phyloP scores from a whole-genome alignment of 352 stramenopile species.

The Phytophthora meadii region DNA sequence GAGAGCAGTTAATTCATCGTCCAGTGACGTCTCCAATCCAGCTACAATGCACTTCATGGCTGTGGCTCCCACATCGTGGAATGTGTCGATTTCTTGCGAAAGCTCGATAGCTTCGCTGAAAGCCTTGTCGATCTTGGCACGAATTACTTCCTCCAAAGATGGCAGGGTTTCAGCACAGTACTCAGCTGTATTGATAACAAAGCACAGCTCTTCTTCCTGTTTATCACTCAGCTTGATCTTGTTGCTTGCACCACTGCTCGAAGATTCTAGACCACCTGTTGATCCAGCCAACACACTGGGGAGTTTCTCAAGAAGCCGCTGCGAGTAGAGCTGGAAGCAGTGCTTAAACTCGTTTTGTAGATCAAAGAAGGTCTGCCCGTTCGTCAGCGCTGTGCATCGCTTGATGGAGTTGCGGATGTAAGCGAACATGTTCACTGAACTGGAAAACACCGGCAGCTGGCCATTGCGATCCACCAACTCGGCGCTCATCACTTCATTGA shows the following conservation, averaged over 20 bases:
- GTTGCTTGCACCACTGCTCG: conserved; percentile 20
- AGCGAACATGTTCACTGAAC: conserved; percentile 97
- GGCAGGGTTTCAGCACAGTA: conserved; percentile 98
- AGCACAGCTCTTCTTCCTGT: conserved; percentile 96
- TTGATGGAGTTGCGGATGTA: conserved; percentile 99
- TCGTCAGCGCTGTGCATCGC: conserved; percentile 96
- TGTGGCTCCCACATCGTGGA: conserved; percentile 95
- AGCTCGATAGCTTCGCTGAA: conserved; percentile 95
- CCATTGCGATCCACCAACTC: conserved; percentile 96
- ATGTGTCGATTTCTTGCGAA: conserved; percentile 93
- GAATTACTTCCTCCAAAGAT: conserved; percentile 97
- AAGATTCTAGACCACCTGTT: conserved; percentile 29
- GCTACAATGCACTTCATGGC: conserved; percentile 96
- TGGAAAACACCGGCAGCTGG: conserved; percentile 96
- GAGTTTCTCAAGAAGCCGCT: conserved; percentile 77
- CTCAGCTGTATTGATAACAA: conserved; percentile 98
- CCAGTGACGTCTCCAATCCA: conserved; percentile 91
- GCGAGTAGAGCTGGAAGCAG: conserved; percentile 80
- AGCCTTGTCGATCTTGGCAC: conserved; percentile 94
- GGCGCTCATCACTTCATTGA: conserved; percentile 90
- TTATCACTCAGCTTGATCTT: conserved; percentile 84
- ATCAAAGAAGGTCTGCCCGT: conserved; percentile 97
- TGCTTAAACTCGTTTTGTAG: conserved; percentile 95
- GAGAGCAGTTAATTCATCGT: conserved; percentile 92
- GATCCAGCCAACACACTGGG: conserved; percentile 43